Evolutionary conservation across 768 basidiomycete genomes (phyloP).

Genomic region (Megacollybia marginata): DNA sequence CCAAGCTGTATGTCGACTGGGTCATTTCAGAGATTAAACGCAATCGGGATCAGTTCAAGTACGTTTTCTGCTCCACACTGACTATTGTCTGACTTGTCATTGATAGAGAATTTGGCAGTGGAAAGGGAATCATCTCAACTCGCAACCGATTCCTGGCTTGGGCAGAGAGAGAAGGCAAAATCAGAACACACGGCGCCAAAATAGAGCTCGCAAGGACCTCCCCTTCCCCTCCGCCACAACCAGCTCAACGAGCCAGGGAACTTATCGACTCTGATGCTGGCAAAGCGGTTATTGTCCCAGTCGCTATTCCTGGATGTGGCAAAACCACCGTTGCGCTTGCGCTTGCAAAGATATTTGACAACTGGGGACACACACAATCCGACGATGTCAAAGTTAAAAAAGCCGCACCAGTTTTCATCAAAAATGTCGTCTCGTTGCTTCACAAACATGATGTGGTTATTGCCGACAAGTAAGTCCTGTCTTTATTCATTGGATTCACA

Average conservation of each 20-base stretch:
- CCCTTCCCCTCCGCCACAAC: too few relatives aligned
- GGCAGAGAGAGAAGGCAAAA: slow-evolving; percentile 37
- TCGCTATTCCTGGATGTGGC: slow-evolving; percentile 91
- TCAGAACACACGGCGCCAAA: slow-evolving; percentile 23
- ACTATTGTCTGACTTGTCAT: too few relatives aligned
- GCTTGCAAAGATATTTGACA: slow-evolving; percentile 62
- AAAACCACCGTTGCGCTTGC: slow-evolving; percentile 86
- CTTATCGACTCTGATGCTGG: slow-evolving; percentile 12
- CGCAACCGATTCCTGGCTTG: slow-evolving; percentile 75
- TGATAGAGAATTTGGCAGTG: slow-evolving; percentile 37
- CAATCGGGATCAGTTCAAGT: slow-evolving; percentile 33
- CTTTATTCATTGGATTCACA: background rate
- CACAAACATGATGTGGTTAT: slow-evolving; percentile 70
- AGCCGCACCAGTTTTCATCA: slow-evolving; percentile 59
- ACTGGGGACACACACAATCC: slow-evolving; percentile 87
- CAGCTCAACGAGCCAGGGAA: too few relatives aligned
- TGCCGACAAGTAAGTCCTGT: slow-evolving; percentile 73
- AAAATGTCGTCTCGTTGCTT: slow-evolving; percentile 61
- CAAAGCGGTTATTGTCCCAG: slow-evolving; percentile 81
- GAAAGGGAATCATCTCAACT: slow-evolving; percentile 80
- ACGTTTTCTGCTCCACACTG: too few relatives aligned
- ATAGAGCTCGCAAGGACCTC: too few relatives aligned
- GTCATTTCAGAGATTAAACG: slow-evolving; percentile 65
- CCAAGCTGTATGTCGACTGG: slow-evolving; percentile 76
- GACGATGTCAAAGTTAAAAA: slow-evolving; percentile 84